Conservation (phyloP, 306 rosid genomes). For the Rosa persica region DNA sequence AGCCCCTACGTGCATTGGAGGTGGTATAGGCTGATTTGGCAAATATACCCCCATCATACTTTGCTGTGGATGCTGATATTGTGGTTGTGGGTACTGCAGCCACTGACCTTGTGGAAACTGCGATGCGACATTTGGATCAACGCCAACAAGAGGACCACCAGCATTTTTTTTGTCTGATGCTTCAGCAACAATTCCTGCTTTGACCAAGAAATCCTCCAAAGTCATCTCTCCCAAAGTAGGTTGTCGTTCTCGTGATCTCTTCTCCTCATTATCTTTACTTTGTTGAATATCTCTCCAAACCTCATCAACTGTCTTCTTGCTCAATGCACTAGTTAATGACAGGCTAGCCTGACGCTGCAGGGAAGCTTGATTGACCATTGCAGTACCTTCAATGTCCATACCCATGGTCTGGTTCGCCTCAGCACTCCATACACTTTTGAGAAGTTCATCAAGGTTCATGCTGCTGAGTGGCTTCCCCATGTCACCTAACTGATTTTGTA, state of each 20-base stretch:
- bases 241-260: slow-evolving; percentile 59
- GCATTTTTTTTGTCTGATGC: slow-evolving; percentile 41
- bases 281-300: slow-evolving; percentile 96
- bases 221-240: slow-evolving; percentile 96
- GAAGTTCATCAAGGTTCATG: slow-evolving; percentile 98
- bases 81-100: slow-evolving; percentile 71
- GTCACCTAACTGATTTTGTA: slow-evolving; percentile 89
- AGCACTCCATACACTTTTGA: slow-evolving; percentile 76
- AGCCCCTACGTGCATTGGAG: slow-evolving; percentile 55
- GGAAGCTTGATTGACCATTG: slow-evolving; percentile 47
- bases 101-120: slow-evolving; percentile 66
- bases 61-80: slow-evolving; percentile 71
- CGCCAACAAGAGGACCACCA: slow-evolving; percentile 40
- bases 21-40: slow-evolving; percentile 59
- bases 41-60: slow-evolving; percentile 66
- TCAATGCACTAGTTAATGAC: slow-evolving; percentile 58
- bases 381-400: slow-evolving; percentile 44
- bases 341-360: slow-evolving; percentile 73
- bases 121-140: slow-evolving; percentile 44
- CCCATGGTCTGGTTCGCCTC: slow-evolving; percentile 68
- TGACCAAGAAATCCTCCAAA: slow-evolving; percentile 88
- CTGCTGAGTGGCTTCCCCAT: slow-evolving; percentile 86
- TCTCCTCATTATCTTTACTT: slow-evolving; percentile 46
- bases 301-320: slow-evolving; percentile 94
- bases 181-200: slow-evolving; percentile 82